Evolutionary conservation across 2,329 filamentous ascomycete genomes (phyloP).

Genomic region (Phoma herbarum): DNA sequence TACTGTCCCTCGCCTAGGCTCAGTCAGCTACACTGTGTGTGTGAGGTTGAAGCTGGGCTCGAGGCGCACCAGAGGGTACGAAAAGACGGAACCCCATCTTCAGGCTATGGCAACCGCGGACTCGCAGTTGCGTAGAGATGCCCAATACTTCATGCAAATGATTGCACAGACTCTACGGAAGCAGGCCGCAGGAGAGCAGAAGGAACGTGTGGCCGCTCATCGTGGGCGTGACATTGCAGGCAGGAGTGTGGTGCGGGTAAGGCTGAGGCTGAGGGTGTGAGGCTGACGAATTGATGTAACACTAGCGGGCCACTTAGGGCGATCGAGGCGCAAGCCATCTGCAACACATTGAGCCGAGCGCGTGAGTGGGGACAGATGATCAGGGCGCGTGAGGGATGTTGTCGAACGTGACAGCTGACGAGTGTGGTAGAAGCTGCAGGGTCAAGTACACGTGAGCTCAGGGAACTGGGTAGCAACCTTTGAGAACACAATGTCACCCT

Average conservation of each 20-base stretch:
- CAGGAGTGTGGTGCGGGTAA: constrained; percentile 7
- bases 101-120: neutral
- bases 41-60: neutral
- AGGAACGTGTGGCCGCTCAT: constrained; percentile 10
- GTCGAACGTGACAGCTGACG: constrained; percentile 1
- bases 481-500: neutral
- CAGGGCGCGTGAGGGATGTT: constrained; percentile 7
- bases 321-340: neutral
- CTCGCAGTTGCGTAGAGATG: neutral
- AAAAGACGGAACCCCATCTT: constrained; percentile 41
- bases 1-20: constrained; percentile 40
- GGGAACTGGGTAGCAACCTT: neutral
- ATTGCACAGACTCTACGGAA: neutral
- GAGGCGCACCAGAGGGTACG: constrained; percentile 39
- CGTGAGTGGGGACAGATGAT: neutral
- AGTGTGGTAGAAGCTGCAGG: constrained; percentile 6
- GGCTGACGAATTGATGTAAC: constrained; percentile 10
- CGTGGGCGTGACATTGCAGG: constrained; percentile 10
- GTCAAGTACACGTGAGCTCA: constrained; percentile 4
- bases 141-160: neutral
- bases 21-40: constrained; percentile 12
- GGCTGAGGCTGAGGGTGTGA: constrained; percentile 14
- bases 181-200: constrained; percentile 1
- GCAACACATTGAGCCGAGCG: constrained; percentile 7
- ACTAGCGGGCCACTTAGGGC: constrained; percentile 12